phyloP scores from a whole-genome alignment of 257 asterid genomes.

The Primulina eburnea region DNA sequence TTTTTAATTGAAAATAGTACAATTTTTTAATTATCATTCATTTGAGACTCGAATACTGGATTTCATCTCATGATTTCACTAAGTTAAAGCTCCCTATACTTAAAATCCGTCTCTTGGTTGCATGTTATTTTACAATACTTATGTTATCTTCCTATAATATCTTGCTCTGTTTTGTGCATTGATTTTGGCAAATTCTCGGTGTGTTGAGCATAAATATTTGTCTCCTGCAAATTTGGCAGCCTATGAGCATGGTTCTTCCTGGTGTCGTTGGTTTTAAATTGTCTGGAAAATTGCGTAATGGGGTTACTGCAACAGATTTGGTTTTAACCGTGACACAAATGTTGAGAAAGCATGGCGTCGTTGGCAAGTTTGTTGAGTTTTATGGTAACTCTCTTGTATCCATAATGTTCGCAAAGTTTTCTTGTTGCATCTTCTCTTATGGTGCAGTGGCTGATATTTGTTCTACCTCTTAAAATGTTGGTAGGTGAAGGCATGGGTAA shows the following conservation, averaged over 20 bases:
- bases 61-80: not conserved
- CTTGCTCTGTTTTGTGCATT: not conserved
- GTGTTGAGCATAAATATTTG: not conserved
- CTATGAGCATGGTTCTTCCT: conserved; percentile 96
- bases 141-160: not conserved
- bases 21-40: not conserved
- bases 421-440: conserved; percentile 13
- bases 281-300: conserved; percentile 65
- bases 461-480: conserved; percentile 15
- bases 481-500: conserved; percentile 80
- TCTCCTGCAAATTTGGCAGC: conserved; percentile 40
- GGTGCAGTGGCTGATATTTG: not conserved
- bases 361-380: conserved; percentile 85
- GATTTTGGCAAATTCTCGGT: not conserved
- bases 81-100: too few relatives aligned
- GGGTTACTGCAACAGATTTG: conserved; percentile 94
- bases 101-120: too few relatives aligned
- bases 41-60: not conserved
- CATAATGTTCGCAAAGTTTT: not conserved
- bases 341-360: conserved; percentile 88
- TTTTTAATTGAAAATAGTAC: too few relatives aligned
- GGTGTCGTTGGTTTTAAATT: conserved; percentile 89
- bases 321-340: conserved; percentile 90
- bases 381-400: conserved; percentile 42
- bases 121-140: too few relatives aligned